Evolutionary conservation across 2,329 filamentous ascomycete genomes (phyloP).

Genomic region (Chalara sp.): DNA sequence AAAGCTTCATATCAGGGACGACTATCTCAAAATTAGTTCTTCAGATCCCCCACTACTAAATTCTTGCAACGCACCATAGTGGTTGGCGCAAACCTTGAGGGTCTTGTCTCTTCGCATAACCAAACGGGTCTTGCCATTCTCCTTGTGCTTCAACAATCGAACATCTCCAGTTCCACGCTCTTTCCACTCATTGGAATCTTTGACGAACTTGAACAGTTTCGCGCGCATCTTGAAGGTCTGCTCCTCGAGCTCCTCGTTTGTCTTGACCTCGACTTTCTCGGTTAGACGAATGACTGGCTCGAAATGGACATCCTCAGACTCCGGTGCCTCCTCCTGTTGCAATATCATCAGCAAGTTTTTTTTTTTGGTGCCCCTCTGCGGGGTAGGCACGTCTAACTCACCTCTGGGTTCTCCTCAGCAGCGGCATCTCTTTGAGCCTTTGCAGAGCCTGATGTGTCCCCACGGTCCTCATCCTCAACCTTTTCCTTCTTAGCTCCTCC

Average conservation of each 20-base stretch:
- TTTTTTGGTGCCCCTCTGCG: slow-evolving; percentile 1
- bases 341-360: slow-evolving; percentile 12
- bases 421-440: slow-evolving; percentile 62
- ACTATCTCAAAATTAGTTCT: slow-evolving; percentile 45
- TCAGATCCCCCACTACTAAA: not conserved
- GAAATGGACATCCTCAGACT: slow-evolving; percentile 93
- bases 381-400: slow-evolving; percentile 5
- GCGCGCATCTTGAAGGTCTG: slow-evolving; percentile 99
- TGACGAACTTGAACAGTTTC: slow-evolving; percentile 98
- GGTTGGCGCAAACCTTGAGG: slow-evolving; percentile 99
- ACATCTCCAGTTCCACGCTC: slow-evolving; percentile 97
- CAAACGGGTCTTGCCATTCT: slow-evolving; percentile 93
- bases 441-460: slow-evolving; percentile 83
- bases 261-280: slow-evolving; percentile 94
- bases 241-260: slow-evolving; percentile 97
- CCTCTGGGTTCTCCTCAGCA: slow-evolving; percentile 30
- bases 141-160: slow-evolving; percentile 94
- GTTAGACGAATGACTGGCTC: slow-evolving; percentile 94
- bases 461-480: slow-evolving; percentile 75
- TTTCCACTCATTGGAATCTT: slow-evolving; percentile 93
- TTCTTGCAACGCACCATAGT: slow-evolving; percentile 70
- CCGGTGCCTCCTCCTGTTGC: slow-evolving; percentile 62
- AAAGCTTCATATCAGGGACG: slow-evolving; percentile 97
- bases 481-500: slow-evolving; percentile 96
- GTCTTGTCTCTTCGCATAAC: slow-evolving; percentile 99